Evolutionary conservation across 371 early-diverging fungal genomes (phyloP).

Genomic region (Mucor lusitanicus): DNA sequence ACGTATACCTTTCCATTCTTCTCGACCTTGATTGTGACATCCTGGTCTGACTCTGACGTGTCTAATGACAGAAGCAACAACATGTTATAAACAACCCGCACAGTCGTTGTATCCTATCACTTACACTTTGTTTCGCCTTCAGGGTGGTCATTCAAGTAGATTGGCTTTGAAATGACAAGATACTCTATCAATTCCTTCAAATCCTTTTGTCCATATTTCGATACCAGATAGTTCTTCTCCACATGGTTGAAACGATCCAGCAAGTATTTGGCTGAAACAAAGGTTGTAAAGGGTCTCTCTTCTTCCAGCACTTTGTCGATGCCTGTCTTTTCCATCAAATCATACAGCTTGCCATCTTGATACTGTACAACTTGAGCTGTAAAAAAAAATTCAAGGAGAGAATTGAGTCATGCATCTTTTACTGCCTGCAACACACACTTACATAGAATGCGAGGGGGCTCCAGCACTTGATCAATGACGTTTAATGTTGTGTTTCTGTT

Average conservation of each 20-base stretch:
- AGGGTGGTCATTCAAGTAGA: slow-evolving; percentile 32
- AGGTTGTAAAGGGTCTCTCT: slow-evolving; percentile 50
- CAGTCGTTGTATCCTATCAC: neutral
- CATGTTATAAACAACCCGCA: neutral
- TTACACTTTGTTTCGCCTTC: slow-evolving; percentile 26
- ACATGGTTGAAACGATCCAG: slow-evolving; percentile 39
- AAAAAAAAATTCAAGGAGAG: neutral
- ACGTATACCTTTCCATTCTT: slow-evolving; percentile 26
- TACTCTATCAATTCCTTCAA: slow-evolving; percentile 36
- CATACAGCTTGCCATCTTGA: slow-evolving; percentile 27
- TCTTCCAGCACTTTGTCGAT: slow-evolving; percentile 9
- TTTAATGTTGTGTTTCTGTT: slow-evolving; percentile 28
- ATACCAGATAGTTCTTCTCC: slow-evolving; percentile 41
- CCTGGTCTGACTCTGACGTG: slow-evolving; percentile 31
- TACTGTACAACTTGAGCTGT: slow-evolving; percentile 36
- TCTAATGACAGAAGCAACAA: slow-evolving; percentile 7
- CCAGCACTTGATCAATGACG: slow-evolving; percentile 21
- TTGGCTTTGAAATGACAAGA: slow-evolving; percentile 35
- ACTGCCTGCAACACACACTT: neutral
- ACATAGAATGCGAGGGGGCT: slow-evolving; percentile 23
- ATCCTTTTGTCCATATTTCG: slow-evolving; percentile 39
- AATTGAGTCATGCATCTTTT: neutral
- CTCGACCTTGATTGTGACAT: slow-evolving; percentile 13
- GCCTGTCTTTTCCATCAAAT: slow-evolving; percentile 28
- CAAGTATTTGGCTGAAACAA: slow-evolving; percentile 33